These are phyloP conservation scores for Tolypocladium ophioglossoides DNA, from an alignment of 2,329 filamentous ascomycete genomes.

Conservation along the genomic window DNA sequence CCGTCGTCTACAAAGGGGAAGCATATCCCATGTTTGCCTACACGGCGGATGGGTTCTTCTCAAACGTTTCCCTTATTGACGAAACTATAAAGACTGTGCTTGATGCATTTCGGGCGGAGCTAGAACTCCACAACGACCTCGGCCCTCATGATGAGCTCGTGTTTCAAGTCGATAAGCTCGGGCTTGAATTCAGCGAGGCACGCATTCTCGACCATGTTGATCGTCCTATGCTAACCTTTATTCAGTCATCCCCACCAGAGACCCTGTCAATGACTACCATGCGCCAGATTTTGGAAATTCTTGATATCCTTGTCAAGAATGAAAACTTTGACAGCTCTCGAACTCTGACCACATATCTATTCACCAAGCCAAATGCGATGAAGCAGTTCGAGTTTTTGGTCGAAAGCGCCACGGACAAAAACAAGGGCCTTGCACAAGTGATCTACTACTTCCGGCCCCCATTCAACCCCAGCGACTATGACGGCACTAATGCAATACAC, in stretches of 20 bases:
- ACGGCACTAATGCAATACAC: conserved; percentile 6
- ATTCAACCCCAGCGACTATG: conserved; percentile 1
- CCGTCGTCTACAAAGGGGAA: conserved; percentile 31
- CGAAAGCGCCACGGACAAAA: conserved; percentile 30
- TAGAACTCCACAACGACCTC: conserved; percentile 29
- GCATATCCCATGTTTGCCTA: conserved; percentile 30
- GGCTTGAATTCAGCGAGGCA: conserved; percentile 42
- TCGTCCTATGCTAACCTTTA: conserved; percentile 12
- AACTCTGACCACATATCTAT: conserved; percentile 30
- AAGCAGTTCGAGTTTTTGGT: conserved; percentile 28
- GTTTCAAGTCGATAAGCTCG: conserved; percentile 41
- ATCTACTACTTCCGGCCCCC: conserved; percentile 25
- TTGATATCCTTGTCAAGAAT: conserved; percentile 32
- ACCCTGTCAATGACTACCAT: conserved; percentile 25
- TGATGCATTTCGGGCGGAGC: conserved; percentile 31
- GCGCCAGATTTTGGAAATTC: conserved; percentile 30
- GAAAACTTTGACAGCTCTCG: conserved; percentile 28
- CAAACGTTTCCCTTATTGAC: conserved; percentile 29
- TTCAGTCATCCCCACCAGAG: conserved; percentile 24
- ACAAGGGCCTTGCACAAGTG: conserved; percentile 30
- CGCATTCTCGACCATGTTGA: conserved; percentile 6
- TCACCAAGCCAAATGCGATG: conserved; percentile 26
- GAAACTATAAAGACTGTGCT: conserved; percentile 34
- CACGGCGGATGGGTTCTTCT: conserved; percentile 31
- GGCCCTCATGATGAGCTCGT: conserved; percentile 35